Conservation (phyloP, 2,329 filamentous ascomycete genomes). For the Juglanconis oblonga region DNA sequence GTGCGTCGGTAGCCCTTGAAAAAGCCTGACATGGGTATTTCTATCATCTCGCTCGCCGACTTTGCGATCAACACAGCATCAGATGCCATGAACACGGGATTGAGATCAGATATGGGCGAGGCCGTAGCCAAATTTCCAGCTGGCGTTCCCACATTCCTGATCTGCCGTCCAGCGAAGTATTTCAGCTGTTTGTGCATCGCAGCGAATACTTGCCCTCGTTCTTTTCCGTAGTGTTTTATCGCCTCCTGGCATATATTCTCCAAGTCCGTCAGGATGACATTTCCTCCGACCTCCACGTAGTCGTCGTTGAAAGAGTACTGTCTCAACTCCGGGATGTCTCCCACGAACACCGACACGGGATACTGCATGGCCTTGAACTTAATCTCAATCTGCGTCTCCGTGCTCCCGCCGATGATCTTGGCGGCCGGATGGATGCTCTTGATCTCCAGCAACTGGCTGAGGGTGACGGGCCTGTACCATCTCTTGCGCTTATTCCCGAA, state of each 20-base stretch:
- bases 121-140: conserved; percentile 93
- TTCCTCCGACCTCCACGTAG: conserved; percentile 87
- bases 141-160: conserved; percentile 94
- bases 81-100: conserved; percentile 87
- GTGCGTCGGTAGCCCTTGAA: conserved; percentile 91
- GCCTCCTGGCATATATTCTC: conserved; percentile 81
- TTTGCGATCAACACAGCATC: conserved; percentile 80
- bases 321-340: conserved; percentile 85
- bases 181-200: conserved; percentile 91
- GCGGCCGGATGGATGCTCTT: conserved; percentile 81
- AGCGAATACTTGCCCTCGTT: conserved; percentile 74
- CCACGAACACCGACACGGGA: conserved; percentile 84
- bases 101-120: conserved; percentile 93
- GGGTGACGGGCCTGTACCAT: conserved; percentile 87
- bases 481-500: conserved; percentile 94
- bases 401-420: conserved; percentile 94
- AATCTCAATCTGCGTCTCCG: conserved; percentile 96
- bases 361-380: conserved; percentile 97
- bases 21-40: conserved; percentile 90
- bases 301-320: conserved; percentile 78
- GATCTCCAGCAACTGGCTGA: conserved; percentile 87
- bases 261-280: conserved; percentile 87
- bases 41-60: conserved; percentile 67
- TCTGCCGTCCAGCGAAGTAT: conserved; percentile 93
- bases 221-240: conserved; percentile 70